Evolutionary conservation across 441 rosid genomes (phyloP), one percentile per base, ranked within the genome.

Genomic region (Eutrema salsugineum): DNA sequence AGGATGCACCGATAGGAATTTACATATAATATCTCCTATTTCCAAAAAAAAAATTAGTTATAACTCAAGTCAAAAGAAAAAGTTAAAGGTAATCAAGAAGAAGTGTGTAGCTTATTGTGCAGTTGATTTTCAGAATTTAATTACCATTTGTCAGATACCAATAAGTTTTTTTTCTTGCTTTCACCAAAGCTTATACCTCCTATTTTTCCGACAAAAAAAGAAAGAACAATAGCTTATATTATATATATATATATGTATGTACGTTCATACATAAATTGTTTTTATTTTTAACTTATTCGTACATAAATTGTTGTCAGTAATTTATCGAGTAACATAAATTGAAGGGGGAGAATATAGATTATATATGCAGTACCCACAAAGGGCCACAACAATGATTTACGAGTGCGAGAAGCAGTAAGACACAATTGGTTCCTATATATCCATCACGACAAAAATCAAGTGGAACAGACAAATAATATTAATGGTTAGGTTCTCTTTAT

Each of bases 321-420:
- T 40, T 19, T 40, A 8, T 44, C 16, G 32, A 60, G 60, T 47
- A 59, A 48, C 47, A 60, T 60, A 51, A n/a, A n/a, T n/a, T 42
- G 42, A 40, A 48, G 19, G 50, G 42, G 49, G 56, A 46, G 42
- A 16, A 38, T 50, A 50, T 5, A 60, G 30, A 49, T 70, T 47
- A 40, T 38, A 24, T 47, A 61, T 15, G 22, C 59, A 58, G 59
- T 27, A 32, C 74, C 42, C 33, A 70, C 42, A 60, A 60, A 70
- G 61, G 68, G 39, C 55, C 69, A 71, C 38, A n/a, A 5, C 38
- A 63, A 71, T 62, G 69, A 71, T 53, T 42, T 33, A 33, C 5
- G 61, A 56, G 20, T 43, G 11, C 19, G 48, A 43, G 7, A 6
- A 6, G 48, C 48, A 43, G 19, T 15, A 15, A 15, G 19, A 11